Base-by-base conservation (phyloP, 2,329 filamentous ascomycete species). In the Laburnicola sp. region DNA sequence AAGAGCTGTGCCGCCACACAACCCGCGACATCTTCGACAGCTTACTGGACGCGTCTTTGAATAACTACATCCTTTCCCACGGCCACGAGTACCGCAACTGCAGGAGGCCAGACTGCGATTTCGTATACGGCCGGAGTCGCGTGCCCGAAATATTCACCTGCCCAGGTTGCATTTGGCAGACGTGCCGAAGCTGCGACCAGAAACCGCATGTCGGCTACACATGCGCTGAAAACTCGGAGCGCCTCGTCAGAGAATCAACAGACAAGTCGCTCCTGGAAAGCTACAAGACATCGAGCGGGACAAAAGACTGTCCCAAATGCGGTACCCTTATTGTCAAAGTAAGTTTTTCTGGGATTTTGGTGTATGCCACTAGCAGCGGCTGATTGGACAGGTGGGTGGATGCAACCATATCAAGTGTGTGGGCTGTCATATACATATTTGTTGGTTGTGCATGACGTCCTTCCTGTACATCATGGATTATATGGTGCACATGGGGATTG, bases 371-470 rank as follows among this genome's bases (percentile, higher is more conserved):
- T 30, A 30, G 6, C 10, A 30, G 10, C 28, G 6, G 28, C 10
- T 30, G 6, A 16, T 16, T 16, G 16, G 16, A 16, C 28, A 80
- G 63, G 59, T 50, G 0, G 65, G 65, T 0, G 78, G 78, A 0
- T 82, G 79, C 51, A 80, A 16, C 53, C 77, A 81, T 55, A 75
- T 81, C 45, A 58, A 53, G 0, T 81, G 80, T 51, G 37, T 26
- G 25, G 34, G 22, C 2, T 57, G 54, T 32, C 47, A 57, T 9
- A 25, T 11, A 4, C 60, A 59, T 22, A 54, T 63, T 10, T 61
- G 58, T 39, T 63, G 60, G 60, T 43, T 44, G 9, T 63, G 58
- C 44, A 43, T 59, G 38, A 44, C 51, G 27, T 51, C 48, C 6
- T 63, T 63, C 36, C 16, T 16, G 16, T 16, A 16, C 16, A 16